Conservation (phyloP, 345 rosid genomes). For the Draba incana region DNA sequence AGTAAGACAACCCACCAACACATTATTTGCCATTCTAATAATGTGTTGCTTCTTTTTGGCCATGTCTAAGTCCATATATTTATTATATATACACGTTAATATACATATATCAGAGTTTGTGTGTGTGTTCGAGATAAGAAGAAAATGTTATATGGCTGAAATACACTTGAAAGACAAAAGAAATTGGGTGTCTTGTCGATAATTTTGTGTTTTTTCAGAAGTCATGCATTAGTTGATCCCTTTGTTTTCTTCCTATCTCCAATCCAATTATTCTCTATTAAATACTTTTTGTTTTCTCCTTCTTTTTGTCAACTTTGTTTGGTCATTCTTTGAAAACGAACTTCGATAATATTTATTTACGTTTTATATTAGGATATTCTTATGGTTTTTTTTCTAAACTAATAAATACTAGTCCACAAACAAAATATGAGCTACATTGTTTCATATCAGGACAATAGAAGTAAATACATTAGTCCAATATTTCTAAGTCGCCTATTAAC, state of each 20-base stretch:
- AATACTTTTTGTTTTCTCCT: conserved; percentile 26
- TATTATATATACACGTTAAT: conserved; percentile 17
- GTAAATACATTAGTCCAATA: not conserved
- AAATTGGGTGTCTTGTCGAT: conserved; percentile 32
- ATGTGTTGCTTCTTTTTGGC: conserved; percentile 37
- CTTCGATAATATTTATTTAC: conserved; percentile 6
- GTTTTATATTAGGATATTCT: not conserved
- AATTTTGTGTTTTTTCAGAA: conserved; percentile 31
- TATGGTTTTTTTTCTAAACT: conserved; percentile 2
- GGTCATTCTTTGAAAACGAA: conserved; percentile 33
- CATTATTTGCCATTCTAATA: conserved; percentile 26
- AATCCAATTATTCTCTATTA: conserved; percentile 26
- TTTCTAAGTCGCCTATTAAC: too few species aligned
- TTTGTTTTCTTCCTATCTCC: conserved; percentile 32
- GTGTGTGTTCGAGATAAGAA: conserved; percentile 28
- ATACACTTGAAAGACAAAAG: conserved; percentile 32
- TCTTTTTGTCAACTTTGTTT: conserved; percentile 27
- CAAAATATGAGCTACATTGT: conserved; percentile 1
- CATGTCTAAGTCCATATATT: conserved; percentile 33
- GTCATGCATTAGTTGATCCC: conserved; percentile 32
- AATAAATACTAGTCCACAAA: conserved; percentile 17
- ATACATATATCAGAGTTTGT: conserved; percentile 7
- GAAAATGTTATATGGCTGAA: conserved; percentile 33
- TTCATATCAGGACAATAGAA: conserved; percentile 7
- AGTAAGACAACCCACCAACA: conserved; percentile 35